Evolutionary conservation across 495 filamentous ascomycete genomes (phyloP), one percentile per base, ranked within the genome.

Genomic region (Neurospora hispaniola): DNA sequence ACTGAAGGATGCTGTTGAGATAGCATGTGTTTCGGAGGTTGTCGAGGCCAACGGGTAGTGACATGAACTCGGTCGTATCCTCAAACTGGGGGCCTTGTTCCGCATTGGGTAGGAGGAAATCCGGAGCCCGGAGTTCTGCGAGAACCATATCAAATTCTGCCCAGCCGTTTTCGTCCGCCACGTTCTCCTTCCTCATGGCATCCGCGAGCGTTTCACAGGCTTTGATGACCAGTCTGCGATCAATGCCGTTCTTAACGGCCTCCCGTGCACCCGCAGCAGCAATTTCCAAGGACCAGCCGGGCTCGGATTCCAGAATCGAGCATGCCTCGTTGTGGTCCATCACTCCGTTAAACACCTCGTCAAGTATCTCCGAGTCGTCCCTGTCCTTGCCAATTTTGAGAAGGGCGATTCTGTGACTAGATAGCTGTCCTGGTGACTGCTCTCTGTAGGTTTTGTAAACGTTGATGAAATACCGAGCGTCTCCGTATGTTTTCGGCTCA

Each of bases 1-100:
- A 98, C 76, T 99, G 96, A 14, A 99, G 82, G 41, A 99, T 86
- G 79, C 96, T 98, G 82, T 98, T 98, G 46, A 99, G 87, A 76
- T 99, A 99, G 80, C 96, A 99, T 1, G 96, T 99, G 75, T 98
- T 98, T 54, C 95, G 94, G 74, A 98, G 95, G 75, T 98, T 99
- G 54, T 89, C 88, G 14, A 98, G 85, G 0, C 96, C 96, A 70
- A 95, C 90, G 9, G 94, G 94, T 84, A 90, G 89, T 16, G 88
- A 83, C 48, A 72, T 46, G 41, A 75, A 71, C 35, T 70, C 73
- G 4, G 54, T 66, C 27, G 54, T 66, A 66, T 66, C 27, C 14
- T 66, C 54, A 27, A 38, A 31, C 27, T 27, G 54, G 43, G 31
- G 5, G n/a, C 43, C 43, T 71, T 71, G 42, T 31, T 66, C 27